phyloP scores from a whole-genome alignment of 1,284 basidiomycete species.

The Wolfiporia cocos region DNA sequence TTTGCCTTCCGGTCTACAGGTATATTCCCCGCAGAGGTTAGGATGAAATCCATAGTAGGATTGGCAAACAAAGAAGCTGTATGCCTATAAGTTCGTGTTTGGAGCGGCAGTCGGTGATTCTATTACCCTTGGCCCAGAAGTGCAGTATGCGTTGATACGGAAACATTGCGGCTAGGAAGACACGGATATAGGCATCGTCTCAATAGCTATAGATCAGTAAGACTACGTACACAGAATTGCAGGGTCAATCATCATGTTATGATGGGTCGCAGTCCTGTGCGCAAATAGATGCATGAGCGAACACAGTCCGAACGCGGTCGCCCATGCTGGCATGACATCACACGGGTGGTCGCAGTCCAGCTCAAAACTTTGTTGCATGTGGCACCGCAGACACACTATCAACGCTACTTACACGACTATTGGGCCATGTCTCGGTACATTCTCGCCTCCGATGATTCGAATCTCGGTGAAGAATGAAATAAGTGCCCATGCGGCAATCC shows the following conservation, averaged over 20 bases:
- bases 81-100: constrained; percentile 7
- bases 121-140: constrained; percentile 90
- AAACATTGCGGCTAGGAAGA: constrained; percentile 61
- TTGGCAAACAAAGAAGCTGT: constrained; percentile 73
- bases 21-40: constrained; percentile 91
- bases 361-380: too few relatives aligned
- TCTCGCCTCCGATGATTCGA: constrained; percentile 77
- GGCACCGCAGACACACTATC: constrained; percentile 2
- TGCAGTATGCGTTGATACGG: constrained; percentile 78
- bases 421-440: constrained; percentile 80
- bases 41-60: constrained; percentile 65
- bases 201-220: background rate
- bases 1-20: constrained; percentile 82
- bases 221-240: constrained; percentile 64
- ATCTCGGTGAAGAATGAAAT: constrained; percentile 85
- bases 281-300: too few relatives aligned
- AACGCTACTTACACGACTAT: constrained; percentile 73
- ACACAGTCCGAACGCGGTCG: too few relatives aligned
- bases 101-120: constrained; percentile 11
- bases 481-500: constrained; percentile 67
- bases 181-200: background rate
- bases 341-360: too few relatives aligned
- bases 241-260: constrained; percentile 91
- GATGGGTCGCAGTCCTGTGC: constrained; percentile 80
- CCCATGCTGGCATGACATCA: too few relatives aligned